phyloP scores from a whole-genome alignment of 2,329 filamentous ascomycete genomes.

The Periconia sp. region DNA sequence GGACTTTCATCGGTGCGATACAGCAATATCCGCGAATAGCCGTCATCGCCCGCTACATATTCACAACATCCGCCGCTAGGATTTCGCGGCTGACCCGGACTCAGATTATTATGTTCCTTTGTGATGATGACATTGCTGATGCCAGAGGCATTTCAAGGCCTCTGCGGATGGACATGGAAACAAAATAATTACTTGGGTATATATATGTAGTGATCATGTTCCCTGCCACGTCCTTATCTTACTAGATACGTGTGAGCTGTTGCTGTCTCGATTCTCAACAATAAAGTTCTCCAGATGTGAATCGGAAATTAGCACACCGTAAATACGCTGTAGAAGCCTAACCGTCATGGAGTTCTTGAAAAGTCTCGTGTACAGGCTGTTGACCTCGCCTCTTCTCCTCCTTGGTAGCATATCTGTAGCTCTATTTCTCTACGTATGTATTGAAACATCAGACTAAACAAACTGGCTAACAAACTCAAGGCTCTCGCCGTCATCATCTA shows the following conservation, averaged over 20 bases:
- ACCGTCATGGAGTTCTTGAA: constrained; percentile 30
- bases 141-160: constrained; percentile 35
- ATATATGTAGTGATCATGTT: constrained; percentile 20
- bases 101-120: constrained; percentile 8
- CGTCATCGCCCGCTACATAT: constrained; percentile 30
- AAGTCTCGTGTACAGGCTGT: constrained; percentile 15
- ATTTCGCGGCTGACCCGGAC: constrained; percentile 17
- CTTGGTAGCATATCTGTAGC: constrained; percentile 29
- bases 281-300: too few relatives aligned
- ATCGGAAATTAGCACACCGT: too few relatives aligned
- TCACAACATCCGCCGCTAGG: constrained; percentile 13
- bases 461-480: constrained; percentile 21
- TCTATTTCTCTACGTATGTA: constrained; percentile 33
- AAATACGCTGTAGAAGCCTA: too few relatives aligned
- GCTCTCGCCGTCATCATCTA: constrained; percentile 41
- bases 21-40: constrained; percentile 29
- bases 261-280: too few relatives aligned
- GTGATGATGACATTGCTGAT: not conserved
- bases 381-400: constrained; percentile 34
- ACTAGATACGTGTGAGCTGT: too few relatives aligned
- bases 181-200: too few relatives aligned
- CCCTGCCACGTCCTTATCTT: not conserved
- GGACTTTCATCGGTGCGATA: not conserved
- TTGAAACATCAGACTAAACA: not conserved
- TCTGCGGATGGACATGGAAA: constrained; percentile 35